Base-by-base conservation (phyloP, 805 yeast genomes). In the Yarrowia keelungensis region DNA sequence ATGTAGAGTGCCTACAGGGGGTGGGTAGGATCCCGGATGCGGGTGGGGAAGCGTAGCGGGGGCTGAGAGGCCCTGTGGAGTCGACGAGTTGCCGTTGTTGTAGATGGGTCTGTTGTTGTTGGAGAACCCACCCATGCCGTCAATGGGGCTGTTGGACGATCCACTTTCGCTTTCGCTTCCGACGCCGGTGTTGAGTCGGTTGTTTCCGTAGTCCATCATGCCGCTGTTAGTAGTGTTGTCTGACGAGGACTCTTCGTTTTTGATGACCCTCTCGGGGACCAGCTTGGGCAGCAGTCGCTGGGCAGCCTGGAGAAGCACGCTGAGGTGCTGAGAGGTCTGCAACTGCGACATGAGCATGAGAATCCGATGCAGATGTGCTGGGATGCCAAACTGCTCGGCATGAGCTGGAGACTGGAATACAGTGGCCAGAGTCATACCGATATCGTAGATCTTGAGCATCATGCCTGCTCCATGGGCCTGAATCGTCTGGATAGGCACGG, bases 371-470 rank as follows among this genome's bases (percentile, higher is more conserved):
- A 59, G 14, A 45, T 59, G 42, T 3, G 32, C 51, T 5, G 65
- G 51, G 8, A 59, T 32, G 4, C 51, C 51, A 19, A 16, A 59
- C 50, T 59, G 65, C 14, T 59, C 65, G 2, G 65, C 65, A 8
- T 59, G 65, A 3, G 65, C 65, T 8, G 65, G 36, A 2, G 35
- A 15, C 51, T 59, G 51, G 26, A 59, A 59, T 16, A 45, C 51
- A 0, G 65, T 59, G 0, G 65, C 65, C 16, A 59, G 51, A 1
- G 65, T 45, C 65, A 59, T 59, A 8, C 65, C 65, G 19, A 59
- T 59, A 35, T 59, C 65, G 42, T 59, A 59, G 42, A 59, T 59
- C 14, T 59, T 59, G 51, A 43, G 51, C 65, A 59, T 59, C 65
- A 59, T 43, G 3, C 51, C 65, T 3, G 65, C 50, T 35, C 65